A percentile compares a stretch with the other conserved stretches of the same genome.
Conservation (phyloP, 2,329 filamentous ascomycete species). For the Stagonosporopsis rhizophila region DNA sequence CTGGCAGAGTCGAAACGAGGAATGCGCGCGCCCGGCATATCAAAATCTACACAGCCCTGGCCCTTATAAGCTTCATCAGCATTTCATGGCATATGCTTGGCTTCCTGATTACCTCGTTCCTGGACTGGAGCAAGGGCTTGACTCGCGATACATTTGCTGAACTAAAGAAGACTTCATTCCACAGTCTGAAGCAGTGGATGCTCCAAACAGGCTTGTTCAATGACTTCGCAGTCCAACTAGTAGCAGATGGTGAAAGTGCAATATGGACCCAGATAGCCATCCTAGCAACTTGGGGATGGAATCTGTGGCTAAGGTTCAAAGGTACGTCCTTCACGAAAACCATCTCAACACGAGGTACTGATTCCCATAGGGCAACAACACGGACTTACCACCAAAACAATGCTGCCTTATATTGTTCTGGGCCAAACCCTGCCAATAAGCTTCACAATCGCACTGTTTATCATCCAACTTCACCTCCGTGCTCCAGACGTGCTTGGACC, state of each 20-base stretch:
- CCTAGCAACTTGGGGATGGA: conserved; percentile 41
- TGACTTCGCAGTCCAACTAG: conserved; percentile 39
- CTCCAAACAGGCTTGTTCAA: conserved; percentile 36
- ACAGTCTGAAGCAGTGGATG: conserved; percentile 38
- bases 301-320: conserved; percentile 38
- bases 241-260: conserved; percentile 31
- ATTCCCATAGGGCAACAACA: conserved; percentile 23
- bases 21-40: conserved; percentile 32
- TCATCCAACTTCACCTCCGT: conserved; percentile 37
- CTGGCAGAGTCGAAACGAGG: conserved; percentile 19
- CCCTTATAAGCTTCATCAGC: conserved; percentile 36
- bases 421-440: conserved; percentile 40
- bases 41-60: conserved; percentile 37
- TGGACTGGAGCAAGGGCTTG: conserved; percentile 24
- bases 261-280: conserved; percentile 38
- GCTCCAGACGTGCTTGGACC: conserved; percentile 18
- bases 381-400: conserved; percentile 14
- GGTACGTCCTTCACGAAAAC: conserved; percentile 16
- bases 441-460: conserved; percentile 36
- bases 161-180: conserved; percentile 2
- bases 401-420: conserved; percentile 36
- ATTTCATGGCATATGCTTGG: conserved; percentile 43
- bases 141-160: background rate
- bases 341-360: background rate
- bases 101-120: conserved; percentile 38